phyloP scores from a whole-genome alignment of 768 basidiomycete species.

The Butyriboletus loyo region DNA sequence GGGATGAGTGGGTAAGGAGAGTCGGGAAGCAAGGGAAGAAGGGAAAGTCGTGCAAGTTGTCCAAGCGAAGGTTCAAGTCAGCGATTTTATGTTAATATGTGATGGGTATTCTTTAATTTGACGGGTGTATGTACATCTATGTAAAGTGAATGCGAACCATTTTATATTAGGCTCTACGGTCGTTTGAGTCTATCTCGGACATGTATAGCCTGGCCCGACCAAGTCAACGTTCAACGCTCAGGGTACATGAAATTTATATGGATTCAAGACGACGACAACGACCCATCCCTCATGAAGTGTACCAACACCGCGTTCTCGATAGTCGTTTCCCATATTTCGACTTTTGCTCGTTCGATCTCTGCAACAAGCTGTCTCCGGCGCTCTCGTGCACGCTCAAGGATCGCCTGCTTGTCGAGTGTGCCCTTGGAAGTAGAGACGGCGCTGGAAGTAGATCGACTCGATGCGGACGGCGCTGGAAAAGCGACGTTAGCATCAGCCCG shows the following conservation, averaged over 20 bases:
- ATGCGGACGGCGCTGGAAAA: neutral
- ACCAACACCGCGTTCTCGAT: slow-evolving; percentile 65
- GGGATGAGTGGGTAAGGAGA: slow-evolving; percentile 18
- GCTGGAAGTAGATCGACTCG: slow-evolving; percentile 1
- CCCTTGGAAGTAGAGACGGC: neutral
- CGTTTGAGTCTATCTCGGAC: too few relatives aligned
- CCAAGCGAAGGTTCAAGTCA: slow-evolving; percentile 11
- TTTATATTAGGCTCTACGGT: too few relatives aligned
- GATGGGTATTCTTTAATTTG: slow-evolving; percentile 1
- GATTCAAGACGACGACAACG: slow-evolving; percentile 1
- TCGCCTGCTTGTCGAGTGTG: slow-evolving; percentile 36
- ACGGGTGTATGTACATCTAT: slow-evolving; percentile 21
- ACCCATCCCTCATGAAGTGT: slow-evolving; percentile 40
- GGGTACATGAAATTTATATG: neutral
- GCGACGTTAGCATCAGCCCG: neutral
- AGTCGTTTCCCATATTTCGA: slow-evolving; percentile 70
- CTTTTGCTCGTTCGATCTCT: slow-evolving; percentile 59
- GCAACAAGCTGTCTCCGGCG: slow-evolving; percentile 48
- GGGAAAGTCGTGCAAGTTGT: slow-evolving; percentile 11
- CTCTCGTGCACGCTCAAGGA: slow-evolving; percentile 52
- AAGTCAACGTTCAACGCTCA: neutral
- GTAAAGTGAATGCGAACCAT: slow-evolving; percentile 15
- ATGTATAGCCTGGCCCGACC: too few relatives aligned
- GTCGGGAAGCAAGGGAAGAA: slow-evolving; percentile 4
- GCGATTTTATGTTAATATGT: slow-evolving; percentile 11